Conservation (phyloP, 495 filamentous ascomycete genomes). For the Neurospora sp. region DNA sequence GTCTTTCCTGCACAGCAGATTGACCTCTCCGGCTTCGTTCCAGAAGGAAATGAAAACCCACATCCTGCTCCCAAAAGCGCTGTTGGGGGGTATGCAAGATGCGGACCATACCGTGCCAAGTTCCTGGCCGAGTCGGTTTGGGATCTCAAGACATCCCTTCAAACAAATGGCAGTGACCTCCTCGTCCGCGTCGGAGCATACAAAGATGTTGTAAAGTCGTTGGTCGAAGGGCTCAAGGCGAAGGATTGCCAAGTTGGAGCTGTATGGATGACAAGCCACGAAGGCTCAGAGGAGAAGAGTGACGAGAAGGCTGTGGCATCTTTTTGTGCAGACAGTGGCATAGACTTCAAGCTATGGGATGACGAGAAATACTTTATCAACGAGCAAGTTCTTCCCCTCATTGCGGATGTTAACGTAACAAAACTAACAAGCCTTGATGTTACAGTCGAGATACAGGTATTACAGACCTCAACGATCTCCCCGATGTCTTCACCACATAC, state of each 20-base stretch:
- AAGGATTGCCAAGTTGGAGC: conserved; percentile 38
- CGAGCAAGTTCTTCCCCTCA: conserved; percentile 41
- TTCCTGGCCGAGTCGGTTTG: conserved; percentile 60
- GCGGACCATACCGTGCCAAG: conserved; percentile 55
- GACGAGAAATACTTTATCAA: conserved; percentile 70
- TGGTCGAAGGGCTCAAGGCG: conserved; percentile 39
- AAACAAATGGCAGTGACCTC: conserved; percentile 46
- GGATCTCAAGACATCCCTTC: conserved; percentile 51
- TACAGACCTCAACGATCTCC: conserved; percentile 38
- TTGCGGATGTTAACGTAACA: neutral
- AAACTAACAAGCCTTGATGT: neutral
- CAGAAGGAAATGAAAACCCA: conserved; percentile 33
- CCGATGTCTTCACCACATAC: conserved; percentile 59
- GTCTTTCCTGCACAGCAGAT: conserved; percentile 55
- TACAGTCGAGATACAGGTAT: conserved; percentile 48
- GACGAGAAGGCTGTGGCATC: conserved; percentile 46
- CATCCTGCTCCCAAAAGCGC: conserved; percentile 48
- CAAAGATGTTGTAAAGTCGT: conserved; percentile 39
- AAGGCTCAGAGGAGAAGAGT: conserved; percentile 51
- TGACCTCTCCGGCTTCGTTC: conserved; percentile 59
- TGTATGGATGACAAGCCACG: conserved; percentile 60
- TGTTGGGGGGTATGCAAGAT: conserved; percentile 53
- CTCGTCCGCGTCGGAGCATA: conserved; percentile 51
- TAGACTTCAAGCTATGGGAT: conserved; percentile 48
- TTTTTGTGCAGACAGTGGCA: conserved; percentile 34